Conservation (phyloP, 768 basidiomycete species). For the Leucosporidium scottii region DNA sequence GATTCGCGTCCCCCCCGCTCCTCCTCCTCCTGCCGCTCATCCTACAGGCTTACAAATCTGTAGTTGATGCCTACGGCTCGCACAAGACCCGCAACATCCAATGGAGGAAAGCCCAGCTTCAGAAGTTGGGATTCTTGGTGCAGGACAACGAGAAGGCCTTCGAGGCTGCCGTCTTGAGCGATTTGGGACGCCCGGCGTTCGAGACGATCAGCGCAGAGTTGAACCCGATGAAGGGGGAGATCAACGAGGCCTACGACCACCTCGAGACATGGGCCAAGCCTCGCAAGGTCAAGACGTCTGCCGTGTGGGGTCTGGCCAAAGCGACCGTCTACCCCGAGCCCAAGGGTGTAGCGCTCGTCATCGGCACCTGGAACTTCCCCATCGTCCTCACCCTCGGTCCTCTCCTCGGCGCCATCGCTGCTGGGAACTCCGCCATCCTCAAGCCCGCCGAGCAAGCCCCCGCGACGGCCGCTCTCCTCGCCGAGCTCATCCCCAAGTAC, state of each 20-base stretch:
- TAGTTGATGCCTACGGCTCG: conserved; percentile 55
- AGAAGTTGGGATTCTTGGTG: conserved; percentile 52
- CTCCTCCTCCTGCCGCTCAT: too few species aligned
- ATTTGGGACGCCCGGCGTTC: conserved; percentile 58
- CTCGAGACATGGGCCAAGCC: conserved; percentile 62
- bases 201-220: conserved; percentile 64
- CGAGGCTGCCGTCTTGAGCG: conserved; percentile 53
- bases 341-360: conserved; percentile 46
- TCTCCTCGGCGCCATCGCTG: conserved; percentile 66
- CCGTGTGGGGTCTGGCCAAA: conserved; percentile 43
- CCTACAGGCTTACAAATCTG: conserved; percentile 40
- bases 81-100: conserved; percentile 62
- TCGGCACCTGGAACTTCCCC: conserved; percentile 39
- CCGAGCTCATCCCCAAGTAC: conserved; percentile 66
- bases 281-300: not conserved
- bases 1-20: too few species aligned
- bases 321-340: conserved; percentile 66
- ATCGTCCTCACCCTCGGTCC: conserved; percentile 52
- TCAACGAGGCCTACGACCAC: conserved; percentile 52
- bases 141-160: conserved; percentile 64
- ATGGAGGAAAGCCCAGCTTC: conserved; percentile 66
- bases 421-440: conserved; percentile 62
- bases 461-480: conserved; percentile 53
- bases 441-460: conserved; percentile 71
- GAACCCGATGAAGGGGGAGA: conserved; percentile 50